These are phyloP conservation scores for Trichoderma sp. DNA, from an alignment of 2,329 filamentous ascomycete species.

Conservation along the genomic window DNA sequence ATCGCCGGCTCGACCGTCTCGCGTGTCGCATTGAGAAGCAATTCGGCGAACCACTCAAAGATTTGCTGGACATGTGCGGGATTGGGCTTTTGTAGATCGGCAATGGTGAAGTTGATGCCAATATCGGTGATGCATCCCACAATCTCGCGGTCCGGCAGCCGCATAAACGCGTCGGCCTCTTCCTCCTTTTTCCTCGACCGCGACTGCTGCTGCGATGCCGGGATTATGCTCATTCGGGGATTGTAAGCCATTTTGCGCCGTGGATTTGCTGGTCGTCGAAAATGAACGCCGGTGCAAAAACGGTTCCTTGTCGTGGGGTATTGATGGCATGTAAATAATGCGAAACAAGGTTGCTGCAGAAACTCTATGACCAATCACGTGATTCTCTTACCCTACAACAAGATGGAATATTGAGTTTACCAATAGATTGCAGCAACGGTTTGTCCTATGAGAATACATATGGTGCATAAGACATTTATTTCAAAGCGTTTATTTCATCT, in stretches of 20 bases:
- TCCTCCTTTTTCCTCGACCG: conserved; percentile 59
- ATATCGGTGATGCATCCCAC: conserved; percentile 97
- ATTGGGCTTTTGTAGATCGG: conserved; percentile 91
- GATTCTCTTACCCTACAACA: neutral
- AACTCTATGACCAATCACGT: conserved; percentile 11
- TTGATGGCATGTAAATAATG: neutral
- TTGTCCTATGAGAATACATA: neutral
- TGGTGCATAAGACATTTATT: neutral
- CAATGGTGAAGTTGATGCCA: conserved; percentile 80
- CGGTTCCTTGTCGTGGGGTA: neutral
- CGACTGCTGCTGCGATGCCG: conserved; percentile 47
- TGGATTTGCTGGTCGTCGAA: neutral
- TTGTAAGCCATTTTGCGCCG: conserved; percentile 53
- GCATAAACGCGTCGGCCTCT: conserved; percentile 59
- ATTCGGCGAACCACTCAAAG: conserved; percentile 95
- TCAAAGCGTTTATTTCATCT: neutral
- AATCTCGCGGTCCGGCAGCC: conserved; percentile 71
- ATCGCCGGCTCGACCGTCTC: conserved; percentile 94
- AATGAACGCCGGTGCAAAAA: neutral
- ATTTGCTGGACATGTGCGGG: conserved; percentile 94
- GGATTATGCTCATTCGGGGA: conserved; percentile 60
- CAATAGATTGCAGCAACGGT: neutral
- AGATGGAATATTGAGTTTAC: neutral
- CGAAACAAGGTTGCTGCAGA: conserved; percentile 21
- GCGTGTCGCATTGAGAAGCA: conserved; percentile 89